Base-by-base conservation (phyloP, 768 basidiomycete genomes). In the Coprinopsis strossmayeri region DNA sequence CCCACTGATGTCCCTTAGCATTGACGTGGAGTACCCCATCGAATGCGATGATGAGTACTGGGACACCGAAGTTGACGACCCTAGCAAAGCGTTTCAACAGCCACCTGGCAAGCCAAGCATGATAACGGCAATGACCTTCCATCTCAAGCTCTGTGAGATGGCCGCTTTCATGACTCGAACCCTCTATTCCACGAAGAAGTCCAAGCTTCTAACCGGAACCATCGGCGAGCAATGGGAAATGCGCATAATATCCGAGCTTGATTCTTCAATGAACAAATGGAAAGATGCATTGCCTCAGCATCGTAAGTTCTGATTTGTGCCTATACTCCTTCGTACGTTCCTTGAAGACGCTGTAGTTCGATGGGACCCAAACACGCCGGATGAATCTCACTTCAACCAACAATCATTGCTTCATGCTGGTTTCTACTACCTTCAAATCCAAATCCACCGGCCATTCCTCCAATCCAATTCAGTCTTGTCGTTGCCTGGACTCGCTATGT, bases 401-500 rank as follows among this genome's bases (percentile, higher is more conserved):
- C 78, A 79, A 1, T 79, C 77, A 0, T 58, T 61, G 10, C 65
- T 87, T 4, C 62, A 72, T 52, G 54, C 59, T 3, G 58, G 59
- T n/a, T 70, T 63, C 50, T 69, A 82, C 58, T 70, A 79, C 34
- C 57, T 74, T 11, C 77, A 82, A 59, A 87, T 88, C 52, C 69
- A 81, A 46, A 69, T 84, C 35, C 84, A 89, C 59, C 76, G 85
- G 10, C 82, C 84, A 0, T 88, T 87, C 64, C 72, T 89, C 9
- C 62, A 66, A 10, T 71, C 68, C 48, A 62, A 66, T 1, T 67
- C 71, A 3, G 44, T 57, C 3, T 56, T 76, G 15, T 68, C 73
- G 1, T 72, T 76, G 47, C 75, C 81, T 7, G 84, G 81, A 0
- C 71, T 83, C 11, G 77, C 82, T 1, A 84, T 83, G 48, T 87